These are phyloP conservation scores for Vaccinium macrocarpon DNA, from an alignment of 148 eudicot species.

Conservation along the genomic window DNA sequence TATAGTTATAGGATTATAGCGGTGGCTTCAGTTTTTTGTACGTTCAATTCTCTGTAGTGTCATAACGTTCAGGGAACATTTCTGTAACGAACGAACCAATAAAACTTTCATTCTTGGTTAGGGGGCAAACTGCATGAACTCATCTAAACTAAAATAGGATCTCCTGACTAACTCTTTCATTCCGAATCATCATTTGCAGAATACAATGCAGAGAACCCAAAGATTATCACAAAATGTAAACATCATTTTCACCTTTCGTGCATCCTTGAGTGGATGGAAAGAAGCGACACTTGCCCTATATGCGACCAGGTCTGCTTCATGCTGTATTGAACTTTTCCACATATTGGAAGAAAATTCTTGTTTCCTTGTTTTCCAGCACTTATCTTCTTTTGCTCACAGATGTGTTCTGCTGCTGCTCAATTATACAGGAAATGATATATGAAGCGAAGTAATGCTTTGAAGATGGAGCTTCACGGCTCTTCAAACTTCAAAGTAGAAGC, in stretches of 20 bases:
- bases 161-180: neutral
- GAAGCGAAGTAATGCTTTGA: conserved; percentile 29
- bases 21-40: neutral
- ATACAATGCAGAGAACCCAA: conserved; percentile 75
- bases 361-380: neutral
- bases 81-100: neutral
- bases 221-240: conserved; percentile 64
- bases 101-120: neutral
- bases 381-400: neutral
- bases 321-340: neutral
- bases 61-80: neutral
- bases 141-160: neutral
- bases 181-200: conserved; percentile 39
- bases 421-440: conserved; percentile 75
- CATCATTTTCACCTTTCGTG: conserved; percentile 92
- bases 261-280: conserved; percentile 97
- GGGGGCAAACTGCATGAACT: neutral
- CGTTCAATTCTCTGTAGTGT: neutral
- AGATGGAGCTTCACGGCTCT: conserved; percentile 10
- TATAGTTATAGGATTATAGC: neutral
- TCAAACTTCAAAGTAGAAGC: conserved; percentile 8
- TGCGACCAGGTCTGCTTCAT: conserved; percentile 67
- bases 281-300: conserved; percentile 90
- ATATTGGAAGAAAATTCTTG: neutral
- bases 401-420: conserved; percentile 6